These are phyloP conservation scores for Atkinsonella hypoxylon DNA, from an alignment of 2,329 filamentous ascomycete species.

Conservation along the genomic window DNA sequence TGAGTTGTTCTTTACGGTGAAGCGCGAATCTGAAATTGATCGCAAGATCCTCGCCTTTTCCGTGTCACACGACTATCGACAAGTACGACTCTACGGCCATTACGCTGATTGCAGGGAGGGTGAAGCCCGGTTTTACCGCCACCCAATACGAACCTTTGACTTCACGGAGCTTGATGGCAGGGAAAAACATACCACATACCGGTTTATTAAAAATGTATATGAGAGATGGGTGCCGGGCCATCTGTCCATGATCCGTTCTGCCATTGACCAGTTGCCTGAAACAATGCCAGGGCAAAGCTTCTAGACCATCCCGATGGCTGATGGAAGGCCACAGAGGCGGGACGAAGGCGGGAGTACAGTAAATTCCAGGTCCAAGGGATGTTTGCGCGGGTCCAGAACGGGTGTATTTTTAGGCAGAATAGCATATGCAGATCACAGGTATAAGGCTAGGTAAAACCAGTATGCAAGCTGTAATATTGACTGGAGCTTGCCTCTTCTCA, in stretches of 20 bases:
- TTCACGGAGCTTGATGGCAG: conserved; percentile 6
- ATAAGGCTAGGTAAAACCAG: no score
- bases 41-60: conserved; percentile 1
- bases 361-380: no score
- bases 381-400: no score
- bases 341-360: no score
- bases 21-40: conserved; percentile 1
- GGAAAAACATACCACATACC: conserved; percentile 5
- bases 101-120: neutral
- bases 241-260: conserved; percentile 4
- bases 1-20: neutral
- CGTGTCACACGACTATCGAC: conserved; percentile 1
- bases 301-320: no score
- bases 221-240: conserved; percentile 5
- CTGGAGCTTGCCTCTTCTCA: no score
- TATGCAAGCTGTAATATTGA: no score
- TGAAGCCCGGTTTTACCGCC: neutral
- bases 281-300: no score
- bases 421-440: no score
- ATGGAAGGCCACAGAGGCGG: no score
- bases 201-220: conserved; percentile 7
- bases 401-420: no score
- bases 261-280: conserved; percentile 7
- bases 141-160: neutral
- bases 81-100: conserved; percentile 3